Evolutionary conservation across 2,329 filamentous ascomycete genomes (phyloP), one percentile per base, ranked within the genome.

Genomic region (Alternaria sp.): DNA sequence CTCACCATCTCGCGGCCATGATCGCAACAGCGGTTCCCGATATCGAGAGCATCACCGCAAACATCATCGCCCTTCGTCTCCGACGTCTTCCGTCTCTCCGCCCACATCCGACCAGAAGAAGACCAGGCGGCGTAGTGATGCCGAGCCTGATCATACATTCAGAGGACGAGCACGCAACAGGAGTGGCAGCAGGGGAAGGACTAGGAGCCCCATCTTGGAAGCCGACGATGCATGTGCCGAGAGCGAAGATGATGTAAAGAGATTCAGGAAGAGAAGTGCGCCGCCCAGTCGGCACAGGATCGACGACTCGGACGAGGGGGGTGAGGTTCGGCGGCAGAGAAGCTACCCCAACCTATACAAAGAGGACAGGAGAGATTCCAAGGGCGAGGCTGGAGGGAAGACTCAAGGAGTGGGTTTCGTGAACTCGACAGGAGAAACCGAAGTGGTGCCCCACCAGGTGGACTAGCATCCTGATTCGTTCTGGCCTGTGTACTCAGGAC

Each of bases 261-360:
- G 40, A 19, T 66, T 72, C 23, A 73, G 74, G 57, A 78, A 73
- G 77, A 79, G 66, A 61, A 78, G 68, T 62, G 76, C 52, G 56
- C 77, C 77, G 23, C 76, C 77, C 5, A 79, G 76, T 66, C 70
- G 77, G 55, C 67, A 71, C 49, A 73, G 79, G 61, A 56, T 68
- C 4, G 66, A 70, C 12, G 66, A 45, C 5, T 62, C 62, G 19
- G 68, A 68, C 11, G 67, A 70, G 11, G 64, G 67, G 17, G 65
- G 50, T 3, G 66, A 70, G 45, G 44, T 77, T n/a, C 73, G 82
- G 60, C 67, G 79, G 61, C 75, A 79, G 66, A 75, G 81, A 57
- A 83, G 76, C 56, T 74, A 78, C 50, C 74, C 76, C 36, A 79
- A 80, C 52, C 43, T 77, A 50, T 75, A 78, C 61, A 66, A 59